Conservation (phyloP, 176 grass and related monocot species). For the Typha latifolia region DNA sequence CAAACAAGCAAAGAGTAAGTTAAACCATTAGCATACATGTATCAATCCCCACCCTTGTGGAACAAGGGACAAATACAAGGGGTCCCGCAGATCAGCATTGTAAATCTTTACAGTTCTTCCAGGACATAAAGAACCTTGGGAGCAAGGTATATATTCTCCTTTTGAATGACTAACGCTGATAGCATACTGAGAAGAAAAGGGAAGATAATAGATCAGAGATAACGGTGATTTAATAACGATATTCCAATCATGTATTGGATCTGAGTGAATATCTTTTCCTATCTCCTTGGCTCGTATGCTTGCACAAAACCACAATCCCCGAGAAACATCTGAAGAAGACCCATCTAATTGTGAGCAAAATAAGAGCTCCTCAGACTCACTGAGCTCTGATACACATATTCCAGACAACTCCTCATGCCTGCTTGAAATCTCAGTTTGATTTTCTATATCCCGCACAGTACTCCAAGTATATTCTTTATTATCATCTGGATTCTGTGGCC, state of each 20-base stretch:
- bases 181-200: conserved; percentile 64
- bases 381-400: conserved; percentile 77
- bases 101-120: conserved; percentile 63
- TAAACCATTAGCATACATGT: conserved; percentile 45
- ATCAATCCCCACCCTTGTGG: conserved; percentile 66
- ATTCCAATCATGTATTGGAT: conserved; percentile 87
- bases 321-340: conserved; percentile 37
- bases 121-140: conserved; percentile 54
- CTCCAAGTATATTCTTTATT: conserved; percentile 60
- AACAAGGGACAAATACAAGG: conserved; percentile 71
- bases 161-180: conserved; percentile 34
- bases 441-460: conserved; percentile 48
- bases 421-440: conserved; percentile 40
- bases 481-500: conserved; percentile 34
- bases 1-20: conserved; percentile 18
- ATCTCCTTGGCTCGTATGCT: conserved; percentile 90
- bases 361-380: conserved; percentile 77
- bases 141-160: conserved; percentile 45
- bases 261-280: conserved; percentile 72
- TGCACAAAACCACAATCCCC: conserved; percentile 73
- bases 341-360: conserved; percentile 65
- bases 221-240: conserved; percentile 67
- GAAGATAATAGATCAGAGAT: conserved; percentile 75
- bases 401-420: conserved; percentile 36
- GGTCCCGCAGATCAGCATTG: conserved; percentile 67